These are phyloP conservation scores for Atkinsonella texensis DNA, from an alignment of 2,329 filamentous ascomycete species.

Conservation along the genomic window DNA sequence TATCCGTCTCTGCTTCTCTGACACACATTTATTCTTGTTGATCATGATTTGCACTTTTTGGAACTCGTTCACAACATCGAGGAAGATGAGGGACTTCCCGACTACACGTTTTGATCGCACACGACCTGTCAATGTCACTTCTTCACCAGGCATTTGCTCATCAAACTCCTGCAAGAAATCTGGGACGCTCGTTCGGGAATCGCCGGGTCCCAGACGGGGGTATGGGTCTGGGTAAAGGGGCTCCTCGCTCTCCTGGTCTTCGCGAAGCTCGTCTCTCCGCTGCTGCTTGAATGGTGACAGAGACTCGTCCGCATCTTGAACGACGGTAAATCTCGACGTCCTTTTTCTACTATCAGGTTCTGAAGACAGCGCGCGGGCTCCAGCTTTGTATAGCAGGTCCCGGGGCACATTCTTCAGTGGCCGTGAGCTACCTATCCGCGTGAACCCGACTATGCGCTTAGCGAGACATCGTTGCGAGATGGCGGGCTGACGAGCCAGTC, in stretches of 20 bases:
- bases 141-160: slow-evolving; percentile 14
- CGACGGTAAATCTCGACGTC: slow-evolving; percentile 9
- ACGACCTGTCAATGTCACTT: slow-evolving; percentile 43
- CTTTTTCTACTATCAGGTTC: slow-evolving; percentile 7
- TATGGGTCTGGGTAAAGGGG: slow-evolving; percentile 24
- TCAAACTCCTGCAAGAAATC: slow-evolving; percentile 22
- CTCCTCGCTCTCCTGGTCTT: slow-evolving; percentile 22
- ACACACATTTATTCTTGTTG: slow-evolving; percentile 43
- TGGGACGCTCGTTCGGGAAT: slow-evolving; percentile 18
- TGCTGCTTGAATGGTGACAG: slow-evolving; percentile 26
- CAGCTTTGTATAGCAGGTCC: background rate
- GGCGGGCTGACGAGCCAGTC: slow-evolving; percentile 21
- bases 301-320: slow-evolving; percentile 12
- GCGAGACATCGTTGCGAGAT: slow-evolving; percentile 3
- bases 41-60: slow-evolving; percentile 65
- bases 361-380: slow-evolving; percentile 11
- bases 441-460: background rate
- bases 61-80: slow-evolving; percentile 67
- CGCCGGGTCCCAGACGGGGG: slow-evolving; percentile 20
- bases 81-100: slow-evolving; percentile 70
- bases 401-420: background rate
- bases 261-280: slow-evolving; percentile 19
- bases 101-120: slow-evolving; percentile 58
- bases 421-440: slow-evolving; percentile 2
- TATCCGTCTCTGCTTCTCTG: slow-evolving; percentile 20